Base-by-base conservation (phyloP, 345 rosid species). In the Brassica nigra region DNA sequence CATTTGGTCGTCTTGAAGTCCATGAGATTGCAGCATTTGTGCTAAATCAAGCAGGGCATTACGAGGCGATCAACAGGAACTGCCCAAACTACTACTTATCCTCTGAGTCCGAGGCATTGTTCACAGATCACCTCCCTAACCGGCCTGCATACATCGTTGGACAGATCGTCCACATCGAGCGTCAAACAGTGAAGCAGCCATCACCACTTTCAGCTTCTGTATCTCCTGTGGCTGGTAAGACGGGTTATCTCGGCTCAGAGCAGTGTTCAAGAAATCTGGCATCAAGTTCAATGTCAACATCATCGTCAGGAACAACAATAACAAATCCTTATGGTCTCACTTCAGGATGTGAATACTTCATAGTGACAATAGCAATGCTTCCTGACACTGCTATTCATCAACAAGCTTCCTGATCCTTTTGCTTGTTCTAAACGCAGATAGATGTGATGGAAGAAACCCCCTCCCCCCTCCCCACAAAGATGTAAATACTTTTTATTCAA, bases 331-430 rank as follows among this genome's bases (percentile, higher is more conserved):
- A 89, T 66, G 87, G 90, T 67, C 93, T 96, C 65, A 88, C 97
- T 20, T 66, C 85, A 71, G 98, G 99, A 71, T 90, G 92, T 83
- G 97, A 89, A 88, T 93, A 88, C 86, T 96, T 89, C 76, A 73
- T 96, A 77, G 98, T 93, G 86, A 93, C 98, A 54, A 88, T 96
- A 84, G 99, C 99, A 29, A 96, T 96, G 98, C 83, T 96, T 83
- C 99, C 99, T 49, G 97, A 88, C 74, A 86, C 92, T 57, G 68
- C 88, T 78, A 89, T 90, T 85, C 94, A 84, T 88, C 81, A 88
- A 58, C 82, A 89, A 77, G 72, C 95, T 92, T 91, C 97, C 96
- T 95, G 99, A 95, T 88, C 94, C 84, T 83, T 80, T 71, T 81
- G 83, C 80, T 76, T 81, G 73, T 84, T 86, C 90, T 47, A 10